A percentile compares a stretch with the other conserved stretches of the same genome.
Conservation (phyloP, 257 asterid genomes). For the Fraxinus pennsylvanica region DNA sequence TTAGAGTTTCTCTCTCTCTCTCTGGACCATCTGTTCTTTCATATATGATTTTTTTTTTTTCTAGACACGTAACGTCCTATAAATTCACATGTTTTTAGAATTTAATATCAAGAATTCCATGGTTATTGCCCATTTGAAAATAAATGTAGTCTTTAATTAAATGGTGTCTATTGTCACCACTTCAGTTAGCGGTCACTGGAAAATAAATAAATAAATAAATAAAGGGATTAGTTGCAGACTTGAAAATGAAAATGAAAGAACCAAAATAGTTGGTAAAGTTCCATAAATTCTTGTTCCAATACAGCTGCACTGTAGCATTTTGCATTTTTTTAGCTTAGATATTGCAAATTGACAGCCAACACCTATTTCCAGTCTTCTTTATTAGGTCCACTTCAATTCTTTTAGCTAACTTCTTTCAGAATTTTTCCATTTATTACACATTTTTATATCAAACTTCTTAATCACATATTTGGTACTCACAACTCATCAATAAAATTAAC, state of each 20-base stretch:
- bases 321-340: not conserved
- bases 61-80: not conserved
- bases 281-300: not conserved
- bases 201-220: not conserved
- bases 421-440: not conserved
- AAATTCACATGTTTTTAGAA: not conserved
- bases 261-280: slow-evolving; percentile 1
- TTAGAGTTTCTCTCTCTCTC: not conserved
- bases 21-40: not conserved
- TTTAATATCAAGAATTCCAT: not conserved
- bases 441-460: not conserved
- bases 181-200: not conserved
- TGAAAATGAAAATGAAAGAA: not conserved
- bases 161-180: not conserved
- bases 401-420: not conserved
- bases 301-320: not conserved
- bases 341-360: not conserved
- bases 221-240: not conserved
- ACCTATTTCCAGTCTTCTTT: not conserved
- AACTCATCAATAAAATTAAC: not conserved
- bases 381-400: not conserved
- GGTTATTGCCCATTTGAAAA: not conserved
- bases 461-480: not conserved
- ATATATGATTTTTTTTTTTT: not conserved
- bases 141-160: not conserved